Conservation (phyloP, 73 alveolate genomes). For the Paramecium caudatum region DNA sequence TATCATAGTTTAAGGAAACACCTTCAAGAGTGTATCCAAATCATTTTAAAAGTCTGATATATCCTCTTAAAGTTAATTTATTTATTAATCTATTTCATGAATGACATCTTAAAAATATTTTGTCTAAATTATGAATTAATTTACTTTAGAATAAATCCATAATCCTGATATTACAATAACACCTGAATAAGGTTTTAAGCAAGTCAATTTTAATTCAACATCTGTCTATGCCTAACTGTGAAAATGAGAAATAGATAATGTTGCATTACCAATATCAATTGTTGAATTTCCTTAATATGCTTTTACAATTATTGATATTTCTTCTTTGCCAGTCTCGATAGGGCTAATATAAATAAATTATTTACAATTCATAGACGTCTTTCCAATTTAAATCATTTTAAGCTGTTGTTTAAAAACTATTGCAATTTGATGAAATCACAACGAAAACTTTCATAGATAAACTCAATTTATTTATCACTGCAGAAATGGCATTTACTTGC, state of each 20-base stretch:
- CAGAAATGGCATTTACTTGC: background rate
- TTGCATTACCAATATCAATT: slow-evolving; percentile 29
- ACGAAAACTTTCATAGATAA: slow-evolving; percentile 27
- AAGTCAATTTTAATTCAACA: background rate
- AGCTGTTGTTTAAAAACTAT: slow-evolving; percentile 27
- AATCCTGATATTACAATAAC: background rate
- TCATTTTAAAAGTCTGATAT: background rate
- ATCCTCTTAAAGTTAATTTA: background rate
- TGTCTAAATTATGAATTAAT: background rate
- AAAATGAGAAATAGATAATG: background rate
- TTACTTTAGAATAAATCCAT: slow-evolving; percentile 54
- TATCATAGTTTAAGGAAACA: background rate
- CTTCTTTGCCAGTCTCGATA: slow-evolving; percentile 20
- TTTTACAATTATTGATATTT: background rate
- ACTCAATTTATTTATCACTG: background rate
- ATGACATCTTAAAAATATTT: slow-evolving; percentile 29
- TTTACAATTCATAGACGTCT: background rate
- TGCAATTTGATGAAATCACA: background rate
- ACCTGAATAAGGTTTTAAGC: slow-evolving; percentile 15
- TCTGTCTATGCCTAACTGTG: background rate
- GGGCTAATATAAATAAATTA: background rate
- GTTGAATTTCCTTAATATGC: slow-evolving; percentile 40
- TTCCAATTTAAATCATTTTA: slow-evolving; percentile 33
- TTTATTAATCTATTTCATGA: background rate
- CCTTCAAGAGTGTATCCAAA: background rate